A percentile compares a stretch with the other conserved stretches of the same genome.
These are phyloP conservation scores for Fusarium pseudocircinatum DNA, from an alignment of 2,329 filamentous ascomycete species.

Conservation along the genomic window DNA sequence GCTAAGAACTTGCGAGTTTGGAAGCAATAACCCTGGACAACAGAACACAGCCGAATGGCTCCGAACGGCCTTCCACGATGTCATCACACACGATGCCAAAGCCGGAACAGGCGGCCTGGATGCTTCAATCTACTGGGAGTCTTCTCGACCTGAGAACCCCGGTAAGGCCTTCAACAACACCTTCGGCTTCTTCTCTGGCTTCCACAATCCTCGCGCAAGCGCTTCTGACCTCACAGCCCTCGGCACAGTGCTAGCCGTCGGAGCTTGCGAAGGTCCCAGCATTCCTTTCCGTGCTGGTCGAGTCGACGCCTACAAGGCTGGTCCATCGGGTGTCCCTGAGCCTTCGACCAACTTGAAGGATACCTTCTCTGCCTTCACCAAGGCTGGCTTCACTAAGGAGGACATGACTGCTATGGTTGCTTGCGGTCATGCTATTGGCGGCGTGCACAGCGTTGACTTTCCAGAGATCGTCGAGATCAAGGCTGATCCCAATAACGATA, in stretches of 20 bases:
- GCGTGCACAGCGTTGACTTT: constrained; percentile 56
- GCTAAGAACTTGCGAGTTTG: constrained; percentile 29
- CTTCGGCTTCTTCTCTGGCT: constrained; percentile 46
- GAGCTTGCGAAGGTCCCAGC: constrained; percentile 50
- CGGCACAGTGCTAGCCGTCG: constrained; percentile 47
- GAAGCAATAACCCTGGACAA: constrained; percentile 16
- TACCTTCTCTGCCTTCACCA: constrained; percentile 43
- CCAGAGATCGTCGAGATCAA: constrained; percentile 48
- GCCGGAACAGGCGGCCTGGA: constrained; percentile 39
- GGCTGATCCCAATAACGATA: constrained; percentile 34
- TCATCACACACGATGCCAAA: constrained; percentile 34
- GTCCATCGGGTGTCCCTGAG: constrained; percentile 45
- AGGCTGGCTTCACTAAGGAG: constrained; percentile 44
- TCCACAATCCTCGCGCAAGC: constrained; percentile 7
- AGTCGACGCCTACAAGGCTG: constrained; percentile 45
- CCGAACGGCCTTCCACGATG: constrained; percentile 42
- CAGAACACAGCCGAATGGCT: constrained; percentile 44
- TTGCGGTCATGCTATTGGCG: constrained; percentile 50
- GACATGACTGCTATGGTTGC: constrained; percentile 52
- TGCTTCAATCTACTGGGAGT: constrained; percentile 41
- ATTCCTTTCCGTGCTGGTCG: constrained; percentile 46
- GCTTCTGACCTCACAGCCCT: constrained; percentile 48
- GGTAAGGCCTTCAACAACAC: constrained; percentile 40
- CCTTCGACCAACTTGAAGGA: constrained; percentile 42
- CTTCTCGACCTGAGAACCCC: constrained; percentile 34